These are phyloP conservation scores for Nicotiana knightiana DNA, from an alignment of 257 asterid species.

Conservation along the genomic window DNA sequence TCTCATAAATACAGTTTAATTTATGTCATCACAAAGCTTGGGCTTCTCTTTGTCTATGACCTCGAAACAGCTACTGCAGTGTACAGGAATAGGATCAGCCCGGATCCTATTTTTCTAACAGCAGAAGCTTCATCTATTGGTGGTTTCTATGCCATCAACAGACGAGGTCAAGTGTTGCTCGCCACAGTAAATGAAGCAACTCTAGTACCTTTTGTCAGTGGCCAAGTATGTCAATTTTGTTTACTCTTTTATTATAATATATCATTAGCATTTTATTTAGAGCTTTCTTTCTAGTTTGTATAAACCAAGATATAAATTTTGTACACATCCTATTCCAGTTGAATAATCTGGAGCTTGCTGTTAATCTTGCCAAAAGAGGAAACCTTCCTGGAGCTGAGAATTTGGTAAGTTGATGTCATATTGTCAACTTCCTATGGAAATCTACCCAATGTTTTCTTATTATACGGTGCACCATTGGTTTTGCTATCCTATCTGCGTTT, in stretches of 20 bases:
- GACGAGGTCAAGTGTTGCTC: constrained; percentile 95
- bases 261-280: background rate
- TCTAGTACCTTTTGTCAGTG: constrained; percentile 89
- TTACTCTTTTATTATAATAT: background rate
- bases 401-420: constrained; percentile 54
- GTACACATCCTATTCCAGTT: constrained; percentile 35
- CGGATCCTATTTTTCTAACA: constrained; percentile 93
- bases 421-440: background rate
- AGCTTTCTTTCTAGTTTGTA: background rate
- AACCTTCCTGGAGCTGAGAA: constrained; percentile 99
- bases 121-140: constrained; percentile 93
- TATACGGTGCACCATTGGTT: background rate
- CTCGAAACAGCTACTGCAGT: constrained; percentile 95
- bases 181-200: constrained; percentile 96
- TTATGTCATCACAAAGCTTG: constrained; percentile 96
- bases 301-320: background rate
- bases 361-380: constrained; percentile 97
- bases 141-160: constrained; percentile 92
- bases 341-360: constrained; percentile 99
- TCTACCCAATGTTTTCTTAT: background rate
- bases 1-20: constrained; percentile 88
- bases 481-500: constrained; percentile 1
- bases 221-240: constrained; percentile 61
- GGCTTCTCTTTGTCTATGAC: constrained; percentile 96
- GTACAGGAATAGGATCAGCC: constrained; percentile 96